Evolutionary conservation across 169 alveolate genomes (phyloP).

Genomic region (Amoebophrya sp.): DNA sequence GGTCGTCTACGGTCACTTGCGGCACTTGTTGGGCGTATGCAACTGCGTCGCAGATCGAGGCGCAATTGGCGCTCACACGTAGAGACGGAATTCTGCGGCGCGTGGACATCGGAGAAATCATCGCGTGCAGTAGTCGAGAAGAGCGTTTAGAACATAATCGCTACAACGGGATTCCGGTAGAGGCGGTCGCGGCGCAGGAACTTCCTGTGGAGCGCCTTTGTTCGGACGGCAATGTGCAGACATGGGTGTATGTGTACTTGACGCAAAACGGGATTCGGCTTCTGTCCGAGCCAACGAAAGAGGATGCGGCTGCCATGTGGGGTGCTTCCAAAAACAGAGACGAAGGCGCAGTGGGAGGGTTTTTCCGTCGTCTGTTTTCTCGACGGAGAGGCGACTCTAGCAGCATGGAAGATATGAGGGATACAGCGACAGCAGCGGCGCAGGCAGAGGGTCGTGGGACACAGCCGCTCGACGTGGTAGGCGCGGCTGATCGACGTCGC

Average conservation of each 20-base stretch:
- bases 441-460: no score
- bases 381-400: no score
- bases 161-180: not conserved
- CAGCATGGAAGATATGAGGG: no score
- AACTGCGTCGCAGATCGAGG: not conserved
- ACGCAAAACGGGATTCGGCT: not conserved
- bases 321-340: no score
- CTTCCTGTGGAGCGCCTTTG: not conserved
- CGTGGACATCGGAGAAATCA: not conserved
- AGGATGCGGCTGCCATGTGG: no score
- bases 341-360: no score
- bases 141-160: not conserved
- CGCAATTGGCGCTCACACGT: not conserved
- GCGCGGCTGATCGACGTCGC: no score
- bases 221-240: not conserved
- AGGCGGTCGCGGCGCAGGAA: not conserved
- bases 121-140: not conserved
- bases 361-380: no score
- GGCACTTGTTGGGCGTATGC: not conserved
- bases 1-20: not conserved
- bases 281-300: no score
- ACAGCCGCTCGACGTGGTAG: no score
- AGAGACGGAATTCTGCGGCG: not conserved
- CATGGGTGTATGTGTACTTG: not conserved
- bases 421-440: no score